phyloP scores from a whole-genome alignment of 2,329 filamentous ascomycete species.

The Phoma sp. region DNA sequence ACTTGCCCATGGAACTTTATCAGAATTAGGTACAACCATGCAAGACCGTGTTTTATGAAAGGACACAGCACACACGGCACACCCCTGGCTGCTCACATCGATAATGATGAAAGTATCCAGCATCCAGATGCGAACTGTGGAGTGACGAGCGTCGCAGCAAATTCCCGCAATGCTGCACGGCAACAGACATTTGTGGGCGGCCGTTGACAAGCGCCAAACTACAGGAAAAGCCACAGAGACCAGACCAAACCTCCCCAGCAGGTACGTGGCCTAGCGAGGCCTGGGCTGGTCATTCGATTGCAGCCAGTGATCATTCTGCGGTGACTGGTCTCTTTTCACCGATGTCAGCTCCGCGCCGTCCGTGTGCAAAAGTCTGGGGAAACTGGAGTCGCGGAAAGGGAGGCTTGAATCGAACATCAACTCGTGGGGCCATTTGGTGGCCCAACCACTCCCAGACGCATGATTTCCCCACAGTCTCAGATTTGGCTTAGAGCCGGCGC shows the following conservation, averaged over 20 bases:
- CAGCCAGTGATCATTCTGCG: constrained; percentile 4
- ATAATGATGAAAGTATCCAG: constrained; percentile 28
- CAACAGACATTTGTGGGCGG: constrained; percentile 2
- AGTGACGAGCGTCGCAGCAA: constrained; percentile 20
- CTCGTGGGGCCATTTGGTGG: constrained; percentile 9
- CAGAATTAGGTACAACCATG: constrained; percentile 7
- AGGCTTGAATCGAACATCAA: constrained; percentile 5
- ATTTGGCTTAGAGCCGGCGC: constrained; percentile 22
- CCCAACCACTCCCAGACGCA: constrained; percentile 9
- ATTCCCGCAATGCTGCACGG: not conserved
- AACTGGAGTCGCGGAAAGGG: constrained; percentile 24
- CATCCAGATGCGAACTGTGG: constrained; percentile 9
- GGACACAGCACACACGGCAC: constrained; percentile 9
- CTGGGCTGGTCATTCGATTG: not conserved
- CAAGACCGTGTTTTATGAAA: constrained; percentile 14
- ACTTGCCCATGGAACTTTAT: constrained; percentile 13
- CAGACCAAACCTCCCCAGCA: constrained; percentile 15
- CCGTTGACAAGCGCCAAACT: constrained; percentile 28
- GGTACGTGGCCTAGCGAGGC: constrained; percentile 6
- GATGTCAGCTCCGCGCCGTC: constrained; percentile 26
- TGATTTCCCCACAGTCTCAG: constrained; percentile 30
- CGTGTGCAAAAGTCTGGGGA: constrained; percentile 33
- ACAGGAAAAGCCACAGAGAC: constrained; percentile 27
- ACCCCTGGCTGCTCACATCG: constrained; percentile 16
- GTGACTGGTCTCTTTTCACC: constrained; percentile 15